Percentiles rank a stretch among this genome's conserved stretches.
These are phyloP conservation scores for Euphorbia tirucalli DNA, from an alignment of 345 rosid species.

Conservation along the genomic window DNA sequence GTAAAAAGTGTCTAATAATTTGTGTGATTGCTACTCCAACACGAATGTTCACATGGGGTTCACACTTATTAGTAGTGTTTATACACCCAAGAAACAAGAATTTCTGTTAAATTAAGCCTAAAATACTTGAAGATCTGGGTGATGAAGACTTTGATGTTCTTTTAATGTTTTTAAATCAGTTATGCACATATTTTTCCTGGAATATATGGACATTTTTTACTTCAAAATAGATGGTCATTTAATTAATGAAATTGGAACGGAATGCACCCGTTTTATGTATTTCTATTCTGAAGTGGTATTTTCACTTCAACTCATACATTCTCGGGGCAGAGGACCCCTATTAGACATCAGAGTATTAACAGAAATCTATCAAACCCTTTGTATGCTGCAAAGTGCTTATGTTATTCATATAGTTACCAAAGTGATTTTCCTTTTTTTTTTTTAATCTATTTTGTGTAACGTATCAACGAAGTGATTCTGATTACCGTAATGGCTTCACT, in stretches of 20 bases:
- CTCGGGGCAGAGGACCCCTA: not conserved
- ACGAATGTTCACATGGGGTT: not conserved
- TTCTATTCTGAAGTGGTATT: not conserved
- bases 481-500: not conserved
- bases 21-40: not conserved
- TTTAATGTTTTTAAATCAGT: not conserved
- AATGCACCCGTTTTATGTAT: not conserved
- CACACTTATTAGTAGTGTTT: not conserved
- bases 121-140: slow-evolving; percentile 4
- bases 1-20: not conserved
- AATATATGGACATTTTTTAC: not conserved
- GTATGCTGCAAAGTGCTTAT: not conserved
- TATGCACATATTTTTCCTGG: not conserved
- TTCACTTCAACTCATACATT: not conserved
- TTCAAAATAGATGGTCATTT: too few relatives aligned
- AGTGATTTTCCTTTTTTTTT: not conserved
- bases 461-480: not conserved
- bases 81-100: not conserved
- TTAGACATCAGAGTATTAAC: not conserved
- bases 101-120: not conserved
- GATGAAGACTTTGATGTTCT: not conserved
- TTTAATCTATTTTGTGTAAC: not conserved
- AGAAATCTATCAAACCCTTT: not conserved
- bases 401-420: too few relatives aligned
- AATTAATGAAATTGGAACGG: not conserved